Conservation (phyloP, 805 yeast species). For the Zygosaccharomyces pseudorouxii region DNA sequence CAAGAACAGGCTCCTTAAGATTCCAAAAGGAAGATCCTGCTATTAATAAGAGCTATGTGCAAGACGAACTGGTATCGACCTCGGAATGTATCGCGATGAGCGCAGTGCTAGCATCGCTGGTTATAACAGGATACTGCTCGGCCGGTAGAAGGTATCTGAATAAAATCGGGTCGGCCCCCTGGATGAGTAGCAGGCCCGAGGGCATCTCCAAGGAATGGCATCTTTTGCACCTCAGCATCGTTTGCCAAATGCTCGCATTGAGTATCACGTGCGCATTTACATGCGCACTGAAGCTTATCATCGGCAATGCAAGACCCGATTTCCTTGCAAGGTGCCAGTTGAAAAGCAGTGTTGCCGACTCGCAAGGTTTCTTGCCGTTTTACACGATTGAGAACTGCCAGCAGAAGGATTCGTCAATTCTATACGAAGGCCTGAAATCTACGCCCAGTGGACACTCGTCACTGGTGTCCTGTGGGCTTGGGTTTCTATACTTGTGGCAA, state of each 20-base stretch:
- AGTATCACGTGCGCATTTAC: slow-evolving; percentile 27
- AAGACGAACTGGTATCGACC: slow-evolving; percentile 23
- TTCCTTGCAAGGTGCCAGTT: slow-evolving; percentile 28
- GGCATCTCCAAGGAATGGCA: slow-evolving; percentile 21
- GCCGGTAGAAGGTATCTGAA: slow-evolving; percentile 9
- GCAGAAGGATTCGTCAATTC: slow-evolving; percentile 18
- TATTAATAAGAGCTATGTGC: slow-evolving; percentile 20
- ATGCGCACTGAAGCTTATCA: slow-evolving; percentile 24
- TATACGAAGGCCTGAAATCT: slow-evolving; percentile 30
- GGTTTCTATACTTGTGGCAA: slow-evolving; percentile 27
- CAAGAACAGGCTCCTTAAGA: slow-evolving; percentile 12
- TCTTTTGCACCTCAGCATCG: slow-evolving; percentile 21
- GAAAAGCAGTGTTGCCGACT: slow-evolving; percentile 4
- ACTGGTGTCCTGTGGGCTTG: slow-evolving; percentile 22
- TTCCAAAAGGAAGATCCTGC: slow-evolving; percentile 17
- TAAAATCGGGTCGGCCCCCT: slow-evolving; percentile 6
- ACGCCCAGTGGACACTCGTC: slow-evolving; percentile 35
- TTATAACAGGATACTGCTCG: slow-evolving; percentile 19
- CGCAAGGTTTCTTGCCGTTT: slow-evolving; percentile 1
- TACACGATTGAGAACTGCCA: slow-evolving; percentile 19
- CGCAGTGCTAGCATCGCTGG: slow-evolving; percentile 10
- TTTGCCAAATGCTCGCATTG: slow-evolving; percentile 20
- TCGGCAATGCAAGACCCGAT: slow-evolving; percentile 31
- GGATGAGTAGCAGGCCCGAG: slow-evolving; percentile 16
- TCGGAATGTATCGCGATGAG: slow-evolving; percentile 21